Percentiles rank a stretch among this genome's conserved stretches.
phyloP scores from a whole-genome alignment of 805 yeast genomes.

The Trichomonascus vanleenenianus region DNA sequence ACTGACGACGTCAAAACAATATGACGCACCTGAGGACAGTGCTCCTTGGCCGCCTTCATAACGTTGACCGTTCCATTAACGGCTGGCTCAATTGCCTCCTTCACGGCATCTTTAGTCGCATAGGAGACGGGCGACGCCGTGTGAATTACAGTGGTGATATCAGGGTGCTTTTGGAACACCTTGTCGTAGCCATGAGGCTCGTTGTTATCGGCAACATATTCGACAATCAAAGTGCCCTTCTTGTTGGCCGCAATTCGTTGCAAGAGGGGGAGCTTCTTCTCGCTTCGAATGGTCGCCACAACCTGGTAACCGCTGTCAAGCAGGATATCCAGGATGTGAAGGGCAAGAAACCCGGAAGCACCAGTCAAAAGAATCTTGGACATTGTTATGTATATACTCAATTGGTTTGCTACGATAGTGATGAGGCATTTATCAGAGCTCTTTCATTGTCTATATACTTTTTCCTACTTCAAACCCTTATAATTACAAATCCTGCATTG shows the following conservation, averaged over 20 bases:
- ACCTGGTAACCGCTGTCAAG: constrained; percentile 36
- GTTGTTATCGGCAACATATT: constrained; percentile 26
- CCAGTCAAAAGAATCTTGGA: constrained; percentile 18
- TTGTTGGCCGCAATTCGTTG: background rate
- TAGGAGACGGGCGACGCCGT: constrained; percentile 35
- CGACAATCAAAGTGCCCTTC: constrained; percentile 20
- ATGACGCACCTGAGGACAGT: constrained; percentile 35
- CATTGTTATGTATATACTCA: too few relatives aligned
- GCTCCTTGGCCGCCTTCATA: constrained; percentile 31
- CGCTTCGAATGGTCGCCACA: constrained; percentile 41
- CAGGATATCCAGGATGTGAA: constrained; percentile 22
- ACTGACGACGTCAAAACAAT: constrained; percentile 44
- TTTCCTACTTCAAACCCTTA: too few relatives aligned
- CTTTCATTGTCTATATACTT: too few relatives aligned
- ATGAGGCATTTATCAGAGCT: too few relatives aligned
- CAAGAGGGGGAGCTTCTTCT: constrained; percentile 25
- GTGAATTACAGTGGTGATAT: constrained; percentile 31
- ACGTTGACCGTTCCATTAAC: constrained; percentile 40
- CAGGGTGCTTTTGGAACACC: constrained; percentile 33
- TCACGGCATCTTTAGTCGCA: constrained; percentile 32
- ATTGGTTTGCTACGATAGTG: too few relatives aligned
- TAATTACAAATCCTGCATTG: too few relatives aligned
- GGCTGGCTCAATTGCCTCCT: constrained; percentile 39
- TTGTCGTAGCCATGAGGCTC: constrained; percentile 40
- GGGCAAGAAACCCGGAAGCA: constrained; percentile 21